Evolutionary conservation across 2,329 filamentous ascomycete species (phyloP).

Genomic region (Incumbomyces delicatus): DNA sequence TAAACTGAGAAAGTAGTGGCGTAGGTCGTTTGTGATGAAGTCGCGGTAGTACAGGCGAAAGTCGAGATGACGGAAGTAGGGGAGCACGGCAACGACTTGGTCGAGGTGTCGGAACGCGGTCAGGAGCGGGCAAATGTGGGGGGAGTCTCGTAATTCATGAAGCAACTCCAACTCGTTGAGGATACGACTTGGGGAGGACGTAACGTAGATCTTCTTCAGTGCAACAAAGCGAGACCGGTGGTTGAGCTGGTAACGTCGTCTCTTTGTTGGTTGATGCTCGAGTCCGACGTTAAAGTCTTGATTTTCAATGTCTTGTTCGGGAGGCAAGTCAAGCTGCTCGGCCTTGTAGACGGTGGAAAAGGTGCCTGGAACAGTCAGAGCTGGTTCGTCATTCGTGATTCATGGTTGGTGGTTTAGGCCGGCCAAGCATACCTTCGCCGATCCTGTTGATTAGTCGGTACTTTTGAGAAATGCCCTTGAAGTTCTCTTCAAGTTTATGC

Average conservation of each 20-base stretch:
- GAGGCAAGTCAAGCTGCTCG: conserved; percentile 71
- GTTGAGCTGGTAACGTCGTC: conserved; percentile 34
- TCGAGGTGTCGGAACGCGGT: conserved; percentile 93
- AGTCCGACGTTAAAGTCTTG: conserved; percentile 57
- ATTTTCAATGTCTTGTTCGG: conserved; percentile 77
- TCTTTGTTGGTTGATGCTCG: conserved; percentile 63
- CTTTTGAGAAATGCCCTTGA: conserved; percentile 70
- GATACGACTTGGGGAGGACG: conserved; percentile 84
- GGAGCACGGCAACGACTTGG: conserved; percentile 87
- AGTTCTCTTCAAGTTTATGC: conserved; percentile 68
- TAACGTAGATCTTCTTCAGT: conserved; percentile 99
- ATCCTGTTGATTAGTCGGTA: conserved; percentile 94
- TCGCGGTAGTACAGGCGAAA: conserved; percentile 86
- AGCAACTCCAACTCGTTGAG: conserved; percentile 93
- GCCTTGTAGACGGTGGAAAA: conserved; percentile 99
- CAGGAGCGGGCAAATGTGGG: conserved; percentile 85
- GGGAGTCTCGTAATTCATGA: conserved; percentile 71
- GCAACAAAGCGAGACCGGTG: conserved; percentile 70
- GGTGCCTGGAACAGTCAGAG: conserved; percentile 54
- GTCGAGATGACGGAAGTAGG: conserved; percentile 91
- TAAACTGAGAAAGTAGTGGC: conserved; percentile 78
- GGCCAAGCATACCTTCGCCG: conserved; percentile 62
- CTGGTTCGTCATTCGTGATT: too few species aligned
- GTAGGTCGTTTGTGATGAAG: conserved; percentile 77
- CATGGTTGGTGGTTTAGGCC: conserved; percentile 6